Base-by-base conservation (phyloP, 441 rosid species). In the Gossypium davidsonii region DNA sequence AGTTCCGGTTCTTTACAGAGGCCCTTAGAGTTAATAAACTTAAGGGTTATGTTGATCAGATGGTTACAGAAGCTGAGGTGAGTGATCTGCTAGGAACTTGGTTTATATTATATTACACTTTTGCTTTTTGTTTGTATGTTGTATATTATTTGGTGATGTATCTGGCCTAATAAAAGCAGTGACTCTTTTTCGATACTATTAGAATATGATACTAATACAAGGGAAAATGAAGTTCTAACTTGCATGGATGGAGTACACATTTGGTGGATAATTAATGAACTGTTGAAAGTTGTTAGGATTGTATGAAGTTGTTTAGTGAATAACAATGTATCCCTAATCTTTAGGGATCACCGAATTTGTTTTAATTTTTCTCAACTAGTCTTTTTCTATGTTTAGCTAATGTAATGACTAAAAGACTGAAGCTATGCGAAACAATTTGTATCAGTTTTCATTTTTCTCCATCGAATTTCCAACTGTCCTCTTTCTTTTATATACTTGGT, bases 1-100 rank as follows among this genome's bases (percentile, higher is more conserved):
- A 96, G 80, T 96, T 96, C 74, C 88, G 99, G 63, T 96, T 96
- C 86, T 96, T 96, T 65, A 93, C 97, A 0, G 99, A 93, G 81
- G 81, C 98, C 4, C 83, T 96, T n/a, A 81, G 99, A 76, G 97
- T 90, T 11, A 91, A 75, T 74, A 93, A 90, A 83, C 85, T 93
- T 77, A 96, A 86, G 74, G 88, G 97, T 11, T 96, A 96, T 83
- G 99, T 96, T 6, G 95, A 90, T 77, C 95, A 89, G 95, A 96
- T 93, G 98, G 96, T 93, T 74, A 44, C 82, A 42, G 98, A 96
- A 82, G 93, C 99, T 4, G 87, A 91, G 97, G 99, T 93, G 67
- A 59, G 37, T 26, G 11, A 37, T 67, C 23, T 70, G n/a, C 10
- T 21, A 20, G 26, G 21, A 52, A 52, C 56, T 51, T 15, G 60